These are phyloP conservation scores for Lagerstroemia speciosa DNA, from an alignment of 345 rosid species.

Conservation along the genomic window DNA sequence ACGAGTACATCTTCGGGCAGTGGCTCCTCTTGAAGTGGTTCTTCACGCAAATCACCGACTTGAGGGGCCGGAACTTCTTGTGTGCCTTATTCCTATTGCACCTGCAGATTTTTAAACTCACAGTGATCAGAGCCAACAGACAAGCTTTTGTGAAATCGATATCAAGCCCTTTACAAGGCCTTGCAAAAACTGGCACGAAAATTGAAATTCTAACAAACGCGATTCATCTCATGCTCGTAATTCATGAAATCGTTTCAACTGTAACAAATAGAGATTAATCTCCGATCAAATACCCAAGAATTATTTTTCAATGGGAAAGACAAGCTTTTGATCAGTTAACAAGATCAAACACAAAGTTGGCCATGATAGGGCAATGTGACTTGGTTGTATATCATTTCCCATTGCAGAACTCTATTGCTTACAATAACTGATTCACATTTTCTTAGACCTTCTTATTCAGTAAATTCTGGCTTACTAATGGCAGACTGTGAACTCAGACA, in stretches of 20 bases:
- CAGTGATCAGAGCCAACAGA: not conserved
- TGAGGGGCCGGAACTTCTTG: slow-evolving; percentile 44
- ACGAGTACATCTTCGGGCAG: slow-evolving; percentile 60
- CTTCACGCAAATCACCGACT: slow-evolving; percentile 53
- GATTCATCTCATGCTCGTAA: not conserved
- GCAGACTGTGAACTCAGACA: not conserved
- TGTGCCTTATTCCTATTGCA: slow-evolving; percentile 56
- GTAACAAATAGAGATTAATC: not conserved
- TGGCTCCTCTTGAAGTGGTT: slow-evolving; percentile 78
- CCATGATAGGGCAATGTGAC: not conserved
- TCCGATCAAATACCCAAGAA: not conserved
- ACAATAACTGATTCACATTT: not conserved
- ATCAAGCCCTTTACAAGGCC: not conserved
- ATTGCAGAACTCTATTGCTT: not conserved
- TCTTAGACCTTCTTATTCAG: not conserved
- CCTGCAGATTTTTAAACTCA: not conserved
- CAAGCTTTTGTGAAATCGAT: not conserved
- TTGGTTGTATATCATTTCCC: not conserved
- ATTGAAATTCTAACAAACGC: not conserved
- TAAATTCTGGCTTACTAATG: not conserved
- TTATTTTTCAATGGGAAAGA: not conserved
- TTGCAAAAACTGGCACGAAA: not conserved
- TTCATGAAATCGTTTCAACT: not conserved
- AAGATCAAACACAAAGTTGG: not conserved
- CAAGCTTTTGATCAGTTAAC: not conserved